Percentiles rank a stretch among this genome's conserved stretches.
phyloP scores from a whole-genome alignment of 306 rosid genomes.

The Clitoria ternatea region DNA sequence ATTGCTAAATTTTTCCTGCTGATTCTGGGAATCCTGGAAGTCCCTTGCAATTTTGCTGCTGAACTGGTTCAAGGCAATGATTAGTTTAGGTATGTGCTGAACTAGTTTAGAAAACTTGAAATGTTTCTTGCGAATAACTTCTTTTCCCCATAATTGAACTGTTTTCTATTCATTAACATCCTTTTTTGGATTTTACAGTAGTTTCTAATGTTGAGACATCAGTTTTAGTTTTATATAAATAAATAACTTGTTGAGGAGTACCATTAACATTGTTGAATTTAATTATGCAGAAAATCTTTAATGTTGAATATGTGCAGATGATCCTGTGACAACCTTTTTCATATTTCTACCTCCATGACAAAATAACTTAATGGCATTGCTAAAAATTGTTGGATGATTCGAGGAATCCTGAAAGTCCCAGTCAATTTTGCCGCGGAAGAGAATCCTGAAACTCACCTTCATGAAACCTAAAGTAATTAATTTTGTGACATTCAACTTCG shows the following conservation, averaged over 20 bases:
- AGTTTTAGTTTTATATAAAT: not conserved
- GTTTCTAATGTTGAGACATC: not conserved
- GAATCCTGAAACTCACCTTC: too few species aligned
- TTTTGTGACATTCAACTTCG: too few species aligned
- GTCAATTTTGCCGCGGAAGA: too few species aligned
- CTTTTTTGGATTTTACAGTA: not conserved
- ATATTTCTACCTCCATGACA: too few species aligned
- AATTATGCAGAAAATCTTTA: not conserved
- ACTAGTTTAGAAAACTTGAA: not conserved
- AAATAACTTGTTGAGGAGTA: not conserved
- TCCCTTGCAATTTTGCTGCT: constrained; percentile 5
- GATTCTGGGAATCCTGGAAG: constrained; percentile 14
- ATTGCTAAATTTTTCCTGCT: constrained; percentile 4
- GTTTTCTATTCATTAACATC: not conserved
- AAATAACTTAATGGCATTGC: too few species aligned
- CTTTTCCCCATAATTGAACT: not conserved
- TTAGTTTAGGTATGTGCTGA: constrained; percentile 1
- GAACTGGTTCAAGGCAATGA: not conserved
- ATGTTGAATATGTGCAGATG: too few species aligned
- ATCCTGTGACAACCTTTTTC: not conserved
- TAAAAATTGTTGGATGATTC: too few species aligned
- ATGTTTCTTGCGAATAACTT: not conserved
- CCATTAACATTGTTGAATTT: not conserved
- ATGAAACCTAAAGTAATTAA: too few species aligned
- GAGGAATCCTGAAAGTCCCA: too few species aligned